Evolutionary conservation across 768 basidiomycete species (phyloP).

Genomic region (Pleurotus citrinopileatus): DNA sequence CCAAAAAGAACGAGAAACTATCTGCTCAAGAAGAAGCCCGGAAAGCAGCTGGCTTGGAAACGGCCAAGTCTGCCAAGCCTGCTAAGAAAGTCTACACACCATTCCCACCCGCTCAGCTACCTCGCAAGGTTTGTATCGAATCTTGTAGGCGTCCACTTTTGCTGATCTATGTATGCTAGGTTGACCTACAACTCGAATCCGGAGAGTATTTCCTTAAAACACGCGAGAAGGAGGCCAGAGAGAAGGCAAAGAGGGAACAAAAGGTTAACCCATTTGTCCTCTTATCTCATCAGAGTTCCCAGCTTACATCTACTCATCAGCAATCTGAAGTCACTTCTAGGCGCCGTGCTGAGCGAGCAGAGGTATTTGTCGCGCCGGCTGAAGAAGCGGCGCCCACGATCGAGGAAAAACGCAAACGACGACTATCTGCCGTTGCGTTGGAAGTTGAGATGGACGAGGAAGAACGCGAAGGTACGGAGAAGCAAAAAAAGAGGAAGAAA

Average conservation of each 20-base stretch:
- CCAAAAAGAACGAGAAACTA: slow-evolving; percentile 78
- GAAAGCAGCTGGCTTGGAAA: slow-evolving; percentile 60
- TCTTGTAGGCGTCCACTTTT: neutral
- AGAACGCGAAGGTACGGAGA: slow-evolving; percentile 27
- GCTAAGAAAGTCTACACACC: slow-evolving; percentile 97
- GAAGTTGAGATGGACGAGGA: slow-evolving; percentile 42
- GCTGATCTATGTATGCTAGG: slow-evolving; percentile 33
- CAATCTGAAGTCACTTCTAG: slow-evolving; percentile 76
- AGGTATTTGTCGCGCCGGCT: slow-evolving; percentile 85
- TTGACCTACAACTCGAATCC: slow-evolving; percentile 92
- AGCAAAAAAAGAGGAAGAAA: slow-evolving; percentile 29
- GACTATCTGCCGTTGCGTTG: slow-evolving; percentile 29
- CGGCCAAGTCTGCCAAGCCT: slow-evolving; percentile 43
- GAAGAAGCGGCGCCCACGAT: slow-evolving; percentile 73
- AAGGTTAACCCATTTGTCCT: slow-evolving; percentile 50
- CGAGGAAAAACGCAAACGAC: slow-evolving; percentile 71
- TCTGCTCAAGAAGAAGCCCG: slow-evolving; percentile 61
- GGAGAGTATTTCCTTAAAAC: slow-evolving; percentile 98
- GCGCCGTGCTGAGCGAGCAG: slow-evolving; percentile 76
- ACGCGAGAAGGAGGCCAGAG: slow-evolving; percentile 77
- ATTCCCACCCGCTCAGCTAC: slow-evolving; percentile 93
- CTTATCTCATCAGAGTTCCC: too few species aligned
- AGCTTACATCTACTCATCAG: slow-evolving; percentile 44
- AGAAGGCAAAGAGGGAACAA: slow-evolving; percentile 68
- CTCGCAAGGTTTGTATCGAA: slow-evolving; percentile 67